phyloP scores from a whole-genome alignment of 805 yeast genomes.

The Maudiozyma turicensis region DNA sequence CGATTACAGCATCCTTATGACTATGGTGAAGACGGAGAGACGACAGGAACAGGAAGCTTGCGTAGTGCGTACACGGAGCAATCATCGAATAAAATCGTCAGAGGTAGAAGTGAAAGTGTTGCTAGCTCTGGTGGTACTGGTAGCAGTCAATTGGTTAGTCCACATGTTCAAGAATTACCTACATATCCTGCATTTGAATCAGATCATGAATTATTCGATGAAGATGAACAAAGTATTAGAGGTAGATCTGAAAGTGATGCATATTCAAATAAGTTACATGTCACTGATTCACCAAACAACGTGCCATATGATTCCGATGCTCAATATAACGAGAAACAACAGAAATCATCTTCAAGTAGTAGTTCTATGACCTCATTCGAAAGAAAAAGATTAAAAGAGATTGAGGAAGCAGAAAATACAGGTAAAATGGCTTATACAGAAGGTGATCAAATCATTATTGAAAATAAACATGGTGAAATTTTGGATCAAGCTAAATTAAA shows the following conservation, averaged over 20 bases:
- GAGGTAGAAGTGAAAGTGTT: background rate
- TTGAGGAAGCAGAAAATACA: conserved; percentile 21
- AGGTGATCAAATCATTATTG: conserved; percentile 62
- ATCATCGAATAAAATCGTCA: background rate
- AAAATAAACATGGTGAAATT: conserved; percentile 78
- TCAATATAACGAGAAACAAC: background rate
- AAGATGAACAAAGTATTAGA: background rate
- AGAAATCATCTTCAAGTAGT: background rate
- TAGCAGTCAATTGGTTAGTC: background rate
- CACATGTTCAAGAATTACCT: conserved; percentile 4
- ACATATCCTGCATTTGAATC: conserved; percentile 2
- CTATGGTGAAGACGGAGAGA: background rate
- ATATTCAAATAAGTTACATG: background rate
- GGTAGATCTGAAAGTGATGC: background rate
- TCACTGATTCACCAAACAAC: conserved; percentile 1
- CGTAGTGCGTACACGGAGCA: background rate
- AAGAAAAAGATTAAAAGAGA: conserved; percentile 15
- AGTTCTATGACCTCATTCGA: conserved; percentile 6
- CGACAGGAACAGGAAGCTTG: too few species aligned
- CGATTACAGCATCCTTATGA: background rate
- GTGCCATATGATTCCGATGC: conserved; percentile 3
- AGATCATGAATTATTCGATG: background rate
- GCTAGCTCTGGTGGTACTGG: background rate
- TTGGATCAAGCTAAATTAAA: conserved; percentile 43
- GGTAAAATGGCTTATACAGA: conserved; percentile 49